A percentile compares a stretch with the other conserved stretches of the same genome.
These are phyloP conservation scores for Pterocarpus macrocarpus DNA, from an alignment of 306 rosid species.

Conservation along the genomic window DNA sequence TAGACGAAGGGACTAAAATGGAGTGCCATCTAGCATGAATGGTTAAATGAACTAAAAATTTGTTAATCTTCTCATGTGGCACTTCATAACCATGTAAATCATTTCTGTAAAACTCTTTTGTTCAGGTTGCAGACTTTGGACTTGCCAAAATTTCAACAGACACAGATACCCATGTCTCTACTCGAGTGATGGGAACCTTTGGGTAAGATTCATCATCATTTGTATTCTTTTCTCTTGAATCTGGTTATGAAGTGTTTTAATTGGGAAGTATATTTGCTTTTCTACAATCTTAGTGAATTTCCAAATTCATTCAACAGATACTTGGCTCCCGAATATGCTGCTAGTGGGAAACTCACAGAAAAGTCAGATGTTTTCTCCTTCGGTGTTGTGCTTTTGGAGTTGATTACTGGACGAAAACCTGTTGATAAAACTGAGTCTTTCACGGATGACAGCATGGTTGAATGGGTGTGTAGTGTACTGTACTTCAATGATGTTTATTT, in stretches of 20 bases:
- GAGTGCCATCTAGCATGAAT: background rate
- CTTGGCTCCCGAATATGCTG: conserved; percentile 79
- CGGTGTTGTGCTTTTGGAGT: conserved; percentile 79
- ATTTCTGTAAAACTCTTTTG: background rate
- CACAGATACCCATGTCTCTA: conserved; percentile 71
- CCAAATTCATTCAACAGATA: conserved; percentile 55
- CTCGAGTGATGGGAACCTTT: conserved; percentile 79
- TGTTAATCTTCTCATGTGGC: conserved; percentile 9
- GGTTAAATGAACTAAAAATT: background rate
- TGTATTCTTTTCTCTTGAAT: conserved; percentile 26
- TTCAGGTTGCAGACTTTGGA: conserved; percentile 79
- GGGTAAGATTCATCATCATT: conserved; percentile 54
- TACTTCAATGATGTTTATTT: conserved; percentile 20
- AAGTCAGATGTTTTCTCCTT: conserved; percentile 75
- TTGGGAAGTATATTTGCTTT: background rate
- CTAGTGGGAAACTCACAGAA: conserved; percentile 75
- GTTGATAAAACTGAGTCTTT: conserved; percentile 57
- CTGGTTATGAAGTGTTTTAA: background rate
- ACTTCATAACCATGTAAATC: background rate
- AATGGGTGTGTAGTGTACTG: conserved; percentile 64
- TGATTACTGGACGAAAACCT: conserved; percentile 70
- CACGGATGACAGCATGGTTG: conserved; percentile 72
- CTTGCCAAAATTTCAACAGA: conserved; percentile 67
- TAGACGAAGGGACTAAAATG: background rate
- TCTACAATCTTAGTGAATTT: conserved; percentile 28